phyloP scores from a whole-genome alignment of 106 monocot species.

The Dendrobium nobile region DNA sequence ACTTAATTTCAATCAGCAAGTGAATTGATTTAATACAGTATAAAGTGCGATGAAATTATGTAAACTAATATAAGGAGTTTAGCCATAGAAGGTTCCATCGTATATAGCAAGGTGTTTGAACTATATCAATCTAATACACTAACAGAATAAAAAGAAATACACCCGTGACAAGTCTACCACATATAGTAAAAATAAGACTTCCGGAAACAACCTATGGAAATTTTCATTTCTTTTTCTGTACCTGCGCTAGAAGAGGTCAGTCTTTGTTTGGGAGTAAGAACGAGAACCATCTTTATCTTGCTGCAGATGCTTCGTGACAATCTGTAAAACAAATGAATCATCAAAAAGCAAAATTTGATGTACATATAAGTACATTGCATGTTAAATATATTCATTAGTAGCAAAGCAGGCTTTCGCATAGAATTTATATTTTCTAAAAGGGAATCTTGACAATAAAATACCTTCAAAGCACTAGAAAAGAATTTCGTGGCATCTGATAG shows the following conservation, averaged over 20 bases:
- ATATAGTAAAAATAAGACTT: background rate
- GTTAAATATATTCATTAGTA: background rate
- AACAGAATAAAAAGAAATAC: background rate
- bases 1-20: too few relatives aligned
- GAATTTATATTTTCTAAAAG: background rate
- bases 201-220: background rate
- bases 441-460: conserved; percentile 7
- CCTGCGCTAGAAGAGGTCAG: conserved; percentile 52
- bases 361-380: background rate
- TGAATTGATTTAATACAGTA: too few relatives aligned
- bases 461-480: conserved; percentile 59
- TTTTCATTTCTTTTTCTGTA: conserved; percentile 4
- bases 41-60: too few relatives aligned
- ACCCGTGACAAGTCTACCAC: background rate
- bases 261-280: conserved; percentile 26
- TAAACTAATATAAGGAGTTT: too few relatives aligned
- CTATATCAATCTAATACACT: too few relatives aligned
- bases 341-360: background rate
- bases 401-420: background rate
- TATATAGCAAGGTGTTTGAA: too few relatives aligned
- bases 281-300: conserved; percentile 24
- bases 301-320: conserved; percentile 43
- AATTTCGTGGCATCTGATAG: conserved; percentile 27
- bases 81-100: too few relatives aligned
- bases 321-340: conserved; percentile 14